Conservation (phyloP, 225 moss, liverwort and hornwort genomes). For the Lunularia cruciata region DNA sequence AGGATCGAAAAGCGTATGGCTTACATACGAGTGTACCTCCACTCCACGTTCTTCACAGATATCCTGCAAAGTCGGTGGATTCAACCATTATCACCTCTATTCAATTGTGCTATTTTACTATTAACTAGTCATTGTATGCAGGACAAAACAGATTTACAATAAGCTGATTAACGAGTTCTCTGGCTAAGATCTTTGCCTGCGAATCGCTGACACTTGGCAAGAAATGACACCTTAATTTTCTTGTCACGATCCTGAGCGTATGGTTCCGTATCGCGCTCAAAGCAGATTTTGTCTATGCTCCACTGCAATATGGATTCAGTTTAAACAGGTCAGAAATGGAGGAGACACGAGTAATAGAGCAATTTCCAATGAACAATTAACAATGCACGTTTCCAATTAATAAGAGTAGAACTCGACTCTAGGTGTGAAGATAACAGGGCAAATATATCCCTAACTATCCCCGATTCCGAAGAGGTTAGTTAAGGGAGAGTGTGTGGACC, state of each 20-base stretch:
- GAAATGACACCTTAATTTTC: slow-evolving; percentile 58
- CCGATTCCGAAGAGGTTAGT: no score
- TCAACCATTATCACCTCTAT: neutral
- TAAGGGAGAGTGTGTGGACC: no score
- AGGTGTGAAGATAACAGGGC: no score
- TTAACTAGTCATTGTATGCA: no score
- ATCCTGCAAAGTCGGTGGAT: slow-evolving; percentile 48
- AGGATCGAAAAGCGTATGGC: slow-evolving; percentile 85
- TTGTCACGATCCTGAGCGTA: slow-evolving; percentile 80
- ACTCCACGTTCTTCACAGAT: slow-evolving; percentile 50
- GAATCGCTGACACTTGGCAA: slow-evolving; percentile 1
- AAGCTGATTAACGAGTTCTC: neutral
- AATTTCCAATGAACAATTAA: no score
- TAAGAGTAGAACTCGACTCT: no score
- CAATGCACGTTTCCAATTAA: no score
- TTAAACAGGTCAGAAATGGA: no score
- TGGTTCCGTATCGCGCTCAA: slow-evolving; percentile 87
- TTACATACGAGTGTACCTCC: slow-evolving; percentile 69
- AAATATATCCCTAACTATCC: no score
- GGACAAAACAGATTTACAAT: no score
- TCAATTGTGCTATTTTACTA: no score
- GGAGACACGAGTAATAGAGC: no score
- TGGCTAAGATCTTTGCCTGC: neutral
- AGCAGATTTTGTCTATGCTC: slow-evolving; percentile 83
- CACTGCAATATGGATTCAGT: slow-evolving; percentile 53